Conservation (phyloP, 495 filamentous ascomycete species). For the Aspergillus ostianus region DNA sequence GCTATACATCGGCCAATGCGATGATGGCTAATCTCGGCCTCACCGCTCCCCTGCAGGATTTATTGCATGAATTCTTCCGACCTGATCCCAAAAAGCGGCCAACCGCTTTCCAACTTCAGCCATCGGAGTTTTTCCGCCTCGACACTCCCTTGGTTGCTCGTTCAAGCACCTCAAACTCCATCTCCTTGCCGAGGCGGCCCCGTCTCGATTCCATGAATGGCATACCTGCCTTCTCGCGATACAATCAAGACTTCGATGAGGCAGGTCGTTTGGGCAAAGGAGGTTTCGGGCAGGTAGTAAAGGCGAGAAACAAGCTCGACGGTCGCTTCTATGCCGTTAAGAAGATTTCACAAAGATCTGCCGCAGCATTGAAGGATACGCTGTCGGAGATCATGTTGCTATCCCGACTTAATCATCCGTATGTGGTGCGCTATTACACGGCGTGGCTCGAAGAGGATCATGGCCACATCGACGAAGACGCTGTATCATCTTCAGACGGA, state of each 20-base stretch:
- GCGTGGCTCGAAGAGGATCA: conserved; percentile 87
- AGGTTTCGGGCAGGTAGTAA: conserved; percentile 96
- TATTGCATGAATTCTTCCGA: conserved; percentile 80
- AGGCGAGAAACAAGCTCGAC: conserved; percentile 90
- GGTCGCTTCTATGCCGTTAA: conserved; percentile 93
- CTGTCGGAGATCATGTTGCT: conserved; percentile 89
- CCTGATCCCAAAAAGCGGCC: conserved; percentile 78
- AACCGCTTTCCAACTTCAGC: conserved; percentile 84
- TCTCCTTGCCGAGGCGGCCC: conserved; percentile 38
- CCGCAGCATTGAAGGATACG: conserved; percentile 76
- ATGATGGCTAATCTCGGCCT: conserved; percentile 63
- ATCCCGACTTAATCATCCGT: conserved; percentile 89
- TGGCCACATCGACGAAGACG: conserved; percentile 54
- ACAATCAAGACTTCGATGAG: conserved; percentile 85
- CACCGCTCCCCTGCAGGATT: conserved; percentile 71
- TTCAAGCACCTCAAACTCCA: conserved; percentile 37
- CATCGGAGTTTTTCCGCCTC: conserved; percentile 78
- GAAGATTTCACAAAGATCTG: conserved; percentile 83
- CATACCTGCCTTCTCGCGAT: conserved; percentile 59
- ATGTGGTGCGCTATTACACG: conserved; percentile 93
- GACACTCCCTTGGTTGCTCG: conserved; percentile 48
- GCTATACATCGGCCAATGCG: conserved; percentile 73
- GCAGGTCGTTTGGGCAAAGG: conserved; percentile 86
- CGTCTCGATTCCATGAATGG: conserved; percentile 48
- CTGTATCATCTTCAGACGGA: conserved; percentile 57